Percentiles rank a stretch among this genome's conserved stretches.
Conservation (phyloP, 2,329 filamentous ascomycete genomes). For the Verticillium nubilum region DNA sequence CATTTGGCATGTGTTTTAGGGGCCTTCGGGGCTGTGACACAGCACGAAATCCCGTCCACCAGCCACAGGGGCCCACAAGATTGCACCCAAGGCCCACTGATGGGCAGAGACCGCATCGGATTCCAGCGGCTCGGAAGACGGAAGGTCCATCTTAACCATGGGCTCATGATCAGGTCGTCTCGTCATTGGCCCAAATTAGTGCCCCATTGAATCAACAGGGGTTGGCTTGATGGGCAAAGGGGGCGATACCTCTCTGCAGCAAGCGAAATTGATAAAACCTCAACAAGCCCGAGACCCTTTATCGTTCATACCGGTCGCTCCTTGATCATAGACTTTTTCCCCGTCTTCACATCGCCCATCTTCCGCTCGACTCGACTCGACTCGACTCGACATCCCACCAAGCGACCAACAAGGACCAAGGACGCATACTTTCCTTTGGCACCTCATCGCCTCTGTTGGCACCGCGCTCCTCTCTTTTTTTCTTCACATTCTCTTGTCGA, state of each 20-base stretch:
- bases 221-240: neutral
- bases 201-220: neutral
- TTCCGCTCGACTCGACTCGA: neutral
- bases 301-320: constrained; percentile 6
- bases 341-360: constrained; percentile 3
- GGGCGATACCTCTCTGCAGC: neutral
- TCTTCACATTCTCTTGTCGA: constrained; percentile 3
- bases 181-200: constrained; percentile 2
- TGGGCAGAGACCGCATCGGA: neutral
- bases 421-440: constrained; percentile 5
- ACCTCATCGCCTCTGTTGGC: neutral
- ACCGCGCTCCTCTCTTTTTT: constrained; percentile 1
- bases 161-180: constrained; percentile 27
- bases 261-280: constrained; percentile 17
- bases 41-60: neutral
- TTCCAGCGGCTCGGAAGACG: constrained; percentile 22
- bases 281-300: constrained; percentile 10
- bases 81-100: neutral
- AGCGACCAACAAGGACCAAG: neutral
- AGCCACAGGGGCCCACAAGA: neutral
- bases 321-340: constrained; percentile 4
- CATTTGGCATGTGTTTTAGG: neutral
- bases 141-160: constrained; percentile 22
- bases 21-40: neutral
- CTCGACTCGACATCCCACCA: neutral